phyloP scores from a whole-genome alignment of 371 early-diverging fungal species.

The Parasitella parasitica region DNA sequence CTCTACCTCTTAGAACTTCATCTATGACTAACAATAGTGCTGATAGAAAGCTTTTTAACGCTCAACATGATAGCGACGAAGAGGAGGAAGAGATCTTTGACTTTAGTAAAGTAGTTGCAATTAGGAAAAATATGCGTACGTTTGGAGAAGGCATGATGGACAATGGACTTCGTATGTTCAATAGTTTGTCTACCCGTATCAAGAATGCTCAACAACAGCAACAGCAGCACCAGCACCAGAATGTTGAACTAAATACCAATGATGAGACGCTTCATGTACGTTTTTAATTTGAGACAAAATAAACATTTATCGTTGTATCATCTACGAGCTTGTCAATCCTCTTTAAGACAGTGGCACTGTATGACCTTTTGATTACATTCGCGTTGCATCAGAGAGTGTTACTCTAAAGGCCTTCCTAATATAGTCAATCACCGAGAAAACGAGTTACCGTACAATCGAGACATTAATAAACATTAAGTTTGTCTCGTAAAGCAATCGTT shows the following conservation, averaged over 20 bases:
- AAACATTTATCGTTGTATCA: not conserved
- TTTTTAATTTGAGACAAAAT: not conserved
- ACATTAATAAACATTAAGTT: not conserved
- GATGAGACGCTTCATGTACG: not conserved
- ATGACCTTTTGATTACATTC: not conserved
- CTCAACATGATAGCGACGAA: slow-evolving; percentile 20
- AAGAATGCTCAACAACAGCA: slow-evolving; percentile 9
- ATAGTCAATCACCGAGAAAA: slow-evolving; percentile 14
- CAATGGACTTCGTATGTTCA: slow-evolving; percentile 35
- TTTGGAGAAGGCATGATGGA: slow-evolving; percentile 37
- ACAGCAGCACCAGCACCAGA: not conserved
- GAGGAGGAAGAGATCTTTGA: slow-evolving; percentile 34
- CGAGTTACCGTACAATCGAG: not conserved
- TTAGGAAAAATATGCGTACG: slow-evolving; percentile 37
- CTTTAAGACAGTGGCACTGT: not conserved
- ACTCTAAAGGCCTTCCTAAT: not conserved
- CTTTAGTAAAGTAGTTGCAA: slow-evolving; percentile 35
- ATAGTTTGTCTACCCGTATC: slow-evolving; percentile 33
- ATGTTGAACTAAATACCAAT: not conserved
- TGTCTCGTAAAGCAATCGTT: too few species aligned
- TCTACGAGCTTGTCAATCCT: not conserved
- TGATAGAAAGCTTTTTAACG: too few species aligned
- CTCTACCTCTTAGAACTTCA: slow-evolving; percentile 29
- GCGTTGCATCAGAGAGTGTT: not conserved
- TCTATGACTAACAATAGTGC: not conserved